Conservation (phyloP, 1,284 basidiomycete genomes). For the Vanrija sp. region DNA sequence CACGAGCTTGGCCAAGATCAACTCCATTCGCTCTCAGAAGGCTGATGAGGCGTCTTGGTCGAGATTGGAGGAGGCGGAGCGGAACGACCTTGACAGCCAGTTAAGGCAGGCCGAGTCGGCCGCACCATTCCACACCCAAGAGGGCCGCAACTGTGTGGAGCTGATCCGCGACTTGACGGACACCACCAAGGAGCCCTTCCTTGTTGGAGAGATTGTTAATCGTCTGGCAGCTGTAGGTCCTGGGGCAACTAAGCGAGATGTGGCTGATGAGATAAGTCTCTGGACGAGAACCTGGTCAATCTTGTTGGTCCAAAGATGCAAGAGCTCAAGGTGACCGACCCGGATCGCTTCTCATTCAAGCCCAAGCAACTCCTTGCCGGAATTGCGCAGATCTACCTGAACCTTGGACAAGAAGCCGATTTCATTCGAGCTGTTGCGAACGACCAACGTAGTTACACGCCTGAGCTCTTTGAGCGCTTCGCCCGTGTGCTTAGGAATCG, state of each 20-base stretch:
- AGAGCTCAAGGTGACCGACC: constrained; percentile 77
- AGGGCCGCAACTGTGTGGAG: constrained; percentile 82
- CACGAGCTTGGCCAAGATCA: constrained; percentile 81
- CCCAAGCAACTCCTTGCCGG: constrained; percentile 79
- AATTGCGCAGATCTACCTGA: constrained; percentile 86
- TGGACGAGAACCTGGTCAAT: constrained; percentile 89
- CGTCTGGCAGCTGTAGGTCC: constrained; percentile 81
- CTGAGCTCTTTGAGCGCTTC: constrained; percentile 78
- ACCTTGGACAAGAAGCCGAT: constrained; percentile 71
- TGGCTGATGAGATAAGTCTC: constrained; percentile 28
- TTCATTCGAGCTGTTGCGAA: constrained; percentile 87
- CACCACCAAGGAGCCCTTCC: constrained; percentile 86
- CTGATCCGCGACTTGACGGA: constrained; percentile 88
- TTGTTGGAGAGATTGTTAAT: constrained; percentile 95
- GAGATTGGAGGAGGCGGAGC: constrained; percentile 63
- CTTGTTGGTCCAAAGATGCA: constrained; percentile 75
- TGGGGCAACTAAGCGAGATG: too few species aligned
- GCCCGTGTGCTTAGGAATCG: constrained; percentile 65
- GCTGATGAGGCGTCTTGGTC: constrained; percentile 67
- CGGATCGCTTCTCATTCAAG: constrained; percentile 85
- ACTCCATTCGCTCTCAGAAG: constrained; percentile 81
- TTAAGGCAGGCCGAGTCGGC: constrained; percentile 75
- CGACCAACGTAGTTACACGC: constrained; percentile 88
- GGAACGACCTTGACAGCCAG: constrained; percentile 76
- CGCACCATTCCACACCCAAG: constrained; percentile 78